These are phyloP conservation scores for Collybiopsis confluens DNA, from an alignment of 768 basidiomycete genomes.

Conservation along the genomic window DNA sequence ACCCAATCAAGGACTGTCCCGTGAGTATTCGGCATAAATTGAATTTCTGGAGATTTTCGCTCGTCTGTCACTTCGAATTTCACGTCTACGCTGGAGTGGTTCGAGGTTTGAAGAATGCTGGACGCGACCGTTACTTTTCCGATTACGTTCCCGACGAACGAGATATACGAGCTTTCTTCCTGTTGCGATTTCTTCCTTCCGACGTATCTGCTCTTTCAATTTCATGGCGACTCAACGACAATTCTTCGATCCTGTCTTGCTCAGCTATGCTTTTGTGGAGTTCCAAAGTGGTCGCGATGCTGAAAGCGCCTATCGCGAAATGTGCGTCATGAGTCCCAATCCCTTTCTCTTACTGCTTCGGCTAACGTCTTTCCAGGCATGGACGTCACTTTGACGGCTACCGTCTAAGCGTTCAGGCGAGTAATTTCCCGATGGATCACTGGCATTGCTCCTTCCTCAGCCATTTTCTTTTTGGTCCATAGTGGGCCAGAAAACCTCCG, in stretches of 20 bases:
- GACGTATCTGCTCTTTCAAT: slow-evolving; percentile 28
- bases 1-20: slow-evolving; percentile 70
- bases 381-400: slow-evolving; percentile 71
- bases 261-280: slow-evolving; percentile 85
- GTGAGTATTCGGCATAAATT: slow-evolving; percentile 52
- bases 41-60: slow-evolving; percentile 13
- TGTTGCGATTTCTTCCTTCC: slow-evolving; percentile 30
- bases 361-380: slow-evolving; percentile 47
- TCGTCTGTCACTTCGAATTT: too few relatives aligned
- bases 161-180: slow-evolving; percentile 7
- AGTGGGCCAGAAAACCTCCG: slow-evolving; percentile 84
- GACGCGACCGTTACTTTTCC: slow-evolving; percentile 17
- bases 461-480: neutral
- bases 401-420: slow-evolving; percentile 70
- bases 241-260: slow-evolving; percentile 31
- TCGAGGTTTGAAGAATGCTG: neutral
- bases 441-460: neutral
- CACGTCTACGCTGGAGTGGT: neutral
- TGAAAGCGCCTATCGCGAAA: slow-evolving; percentile 80
- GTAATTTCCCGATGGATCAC: slow-evolving; percentile 10
- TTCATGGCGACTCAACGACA: slow-evolving; percentile 53
- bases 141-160: slow-evolving; percentile 23
- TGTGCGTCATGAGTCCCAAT: slow-evolving; percentile 42
- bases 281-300: slow-evolving; percentile 76
- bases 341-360: neutral